Conservation (phyloP, 2,329 filamentous ascomycete species). For the Triangularia setosa region DNA sequence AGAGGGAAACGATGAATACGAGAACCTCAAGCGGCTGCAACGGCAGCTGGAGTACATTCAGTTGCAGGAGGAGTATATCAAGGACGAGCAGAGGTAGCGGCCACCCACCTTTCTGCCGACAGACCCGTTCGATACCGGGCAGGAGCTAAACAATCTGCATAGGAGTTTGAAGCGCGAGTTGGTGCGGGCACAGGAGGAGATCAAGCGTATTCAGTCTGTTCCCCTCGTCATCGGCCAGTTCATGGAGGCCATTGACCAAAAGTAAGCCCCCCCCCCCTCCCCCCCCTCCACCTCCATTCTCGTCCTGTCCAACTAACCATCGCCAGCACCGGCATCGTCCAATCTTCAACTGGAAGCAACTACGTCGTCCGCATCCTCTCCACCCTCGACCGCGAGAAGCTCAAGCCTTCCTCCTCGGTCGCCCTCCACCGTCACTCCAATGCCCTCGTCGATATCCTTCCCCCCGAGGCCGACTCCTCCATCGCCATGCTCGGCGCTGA, state of each 20-base stretch:
- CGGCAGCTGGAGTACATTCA: conserved; percentile 97
- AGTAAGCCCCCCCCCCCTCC: conserved; percentile 54
- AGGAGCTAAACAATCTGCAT: not conserved
- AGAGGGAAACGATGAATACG: conserved; percentile 89
- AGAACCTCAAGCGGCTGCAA: conserved; percentile 92
- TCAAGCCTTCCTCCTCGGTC: conserved; percentile 97
- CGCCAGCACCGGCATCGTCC: conserved; percentile 90
- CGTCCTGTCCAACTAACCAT: not conserved
- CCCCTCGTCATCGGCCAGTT: conserved; percentile 98
- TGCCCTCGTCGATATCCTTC: conserved; percentile 94
- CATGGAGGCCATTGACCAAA: conserved; percentile 99
- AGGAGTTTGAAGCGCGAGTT: conserved; percentile 93
- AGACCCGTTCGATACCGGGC: not conserved
- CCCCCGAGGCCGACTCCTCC: conserved; percentile 96
- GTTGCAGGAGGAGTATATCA: conserved; percentile 99
- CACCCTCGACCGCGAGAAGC: conserved; percentile 93
- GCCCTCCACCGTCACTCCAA: conserved; percentile 98
- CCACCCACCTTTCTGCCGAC: not conserved
- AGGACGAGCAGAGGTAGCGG: conserved; percentile 80
- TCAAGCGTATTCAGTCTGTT: conserved; percentile 98
- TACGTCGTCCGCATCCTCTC: conserved; percentile 98
- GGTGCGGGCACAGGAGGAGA: conserved; percentile 96
- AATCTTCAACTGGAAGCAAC: conserved; percentile 97
- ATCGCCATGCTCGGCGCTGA: conserved; percentile 96
- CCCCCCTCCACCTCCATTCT: conserved; percentile 6